Evolutionary conservation across 345 rosid genomes (phyloP).

Genomic region (Acer negundo): DNA sequence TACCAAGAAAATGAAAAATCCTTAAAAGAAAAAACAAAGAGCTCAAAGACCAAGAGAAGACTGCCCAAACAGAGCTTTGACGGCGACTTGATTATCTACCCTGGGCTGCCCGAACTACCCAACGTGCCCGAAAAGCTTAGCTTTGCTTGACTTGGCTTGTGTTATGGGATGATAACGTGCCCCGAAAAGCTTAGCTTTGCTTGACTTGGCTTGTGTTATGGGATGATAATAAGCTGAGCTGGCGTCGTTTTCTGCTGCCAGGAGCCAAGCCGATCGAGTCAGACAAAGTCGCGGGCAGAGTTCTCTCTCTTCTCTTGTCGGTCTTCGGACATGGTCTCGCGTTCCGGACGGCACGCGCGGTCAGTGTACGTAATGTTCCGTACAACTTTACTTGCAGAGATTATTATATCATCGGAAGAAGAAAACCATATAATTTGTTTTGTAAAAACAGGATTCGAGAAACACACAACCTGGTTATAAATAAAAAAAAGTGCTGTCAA

Average conservation of each 20-base stretch:
- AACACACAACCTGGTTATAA: background rate
- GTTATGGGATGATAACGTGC: background rate
- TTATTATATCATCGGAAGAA: too few species aligned
- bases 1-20: background rate
- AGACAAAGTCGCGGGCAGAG: constrained; percentile 25
- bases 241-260: constrained; percentile 41
- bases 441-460: constrained; percentile 10
- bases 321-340: constrained; percentile 39
- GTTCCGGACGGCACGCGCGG: constrained; percentile 83
- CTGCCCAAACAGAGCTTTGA: constrained; percentile 27
- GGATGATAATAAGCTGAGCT: background rate
- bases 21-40: background rate
- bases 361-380: constrained; percentile 36
- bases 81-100: constrained; percentile 33
- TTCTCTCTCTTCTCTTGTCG: constrained; percentile 5
- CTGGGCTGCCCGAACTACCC: constrained; percentile 26
- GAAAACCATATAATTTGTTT: background rate
- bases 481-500: background rate
- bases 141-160: too few species aligned
- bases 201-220: too few species aligned
- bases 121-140: constrained; percentile 1
- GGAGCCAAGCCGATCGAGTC: background rate
- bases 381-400: background rate
- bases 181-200: too few species aligned
- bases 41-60: constrained; percentile 35